phyloP scores from a whole-genome alignment of 768 basidiomycete genomes.

The Tulasnella sp. region DNA sequence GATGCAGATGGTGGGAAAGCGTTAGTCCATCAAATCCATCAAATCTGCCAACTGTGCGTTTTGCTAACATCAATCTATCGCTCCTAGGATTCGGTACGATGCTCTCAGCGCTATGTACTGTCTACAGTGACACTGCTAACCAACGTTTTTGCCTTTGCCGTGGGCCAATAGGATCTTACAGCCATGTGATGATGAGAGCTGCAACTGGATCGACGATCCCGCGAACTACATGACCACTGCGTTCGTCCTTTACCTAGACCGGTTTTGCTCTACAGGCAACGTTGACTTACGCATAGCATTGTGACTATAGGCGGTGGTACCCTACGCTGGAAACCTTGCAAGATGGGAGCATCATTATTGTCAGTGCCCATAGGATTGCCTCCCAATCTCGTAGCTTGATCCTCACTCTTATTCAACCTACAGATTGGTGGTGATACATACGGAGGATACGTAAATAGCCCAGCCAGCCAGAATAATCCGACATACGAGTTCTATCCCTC shows the following conservation, averaged over 20 bases:
- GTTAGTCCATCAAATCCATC: conserved; percentile 17
- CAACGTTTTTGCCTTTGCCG: no score
- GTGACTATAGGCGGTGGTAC: conserved; percentile 2
- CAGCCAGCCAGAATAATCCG: conserved; percentile 32
- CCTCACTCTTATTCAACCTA: not conserved
- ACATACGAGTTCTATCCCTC: conserved; percentile 27
- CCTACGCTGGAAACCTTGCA: conserved; percentile 24
- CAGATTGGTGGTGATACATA: conserved; percentile 30
- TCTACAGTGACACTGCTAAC: no score
- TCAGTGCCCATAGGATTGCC: conserved; percentile 17
- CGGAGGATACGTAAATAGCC: conserved; percentile 30
- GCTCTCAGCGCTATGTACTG: not conserved
- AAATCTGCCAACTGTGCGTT: not conserved
- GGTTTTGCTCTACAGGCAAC: not conserved
- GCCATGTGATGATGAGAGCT: conserved; percentile 55
- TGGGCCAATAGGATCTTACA: conserved; percentile 39
- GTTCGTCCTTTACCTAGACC: not conserved
- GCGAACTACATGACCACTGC: conserved; percentile 37
- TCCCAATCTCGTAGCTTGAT: no score
- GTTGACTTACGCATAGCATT: not conserved
- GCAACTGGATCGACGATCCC: conserved; percentile 42
- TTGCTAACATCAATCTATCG: not conserved
- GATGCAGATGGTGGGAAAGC: conserved; percentile 29
- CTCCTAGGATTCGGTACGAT: conserved; percentile 9
- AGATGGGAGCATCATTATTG: conserved; percentile 30